phyloP scores from a whole-genome alignment of 2,329 filamentous ascomycete species.

The Metarhizium sp. region DNA sequence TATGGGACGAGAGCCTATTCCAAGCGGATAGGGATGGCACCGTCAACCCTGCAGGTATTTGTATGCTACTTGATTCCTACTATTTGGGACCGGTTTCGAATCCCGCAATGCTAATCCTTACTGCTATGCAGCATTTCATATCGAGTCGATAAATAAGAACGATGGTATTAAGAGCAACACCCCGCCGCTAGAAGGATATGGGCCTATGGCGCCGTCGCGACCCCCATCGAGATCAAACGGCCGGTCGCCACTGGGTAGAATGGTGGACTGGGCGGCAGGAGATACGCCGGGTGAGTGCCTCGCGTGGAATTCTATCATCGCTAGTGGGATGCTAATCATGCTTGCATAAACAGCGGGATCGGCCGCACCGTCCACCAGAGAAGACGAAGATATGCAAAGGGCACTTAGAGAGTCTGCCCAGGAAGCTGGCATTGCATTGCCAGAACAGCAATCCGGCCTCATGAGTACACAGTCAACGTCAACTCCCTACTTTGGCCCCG shows the following conservation, averaged over 20 bases:
- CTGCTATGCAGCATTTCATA: constrained; percentile 38
- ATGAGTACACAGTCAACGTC: constrained; percentile 25
- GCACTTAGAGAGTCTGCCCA: constrained; percentile 47
- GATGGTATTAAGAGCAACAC: constrained; percentile 33
- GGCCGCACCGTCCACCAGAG: constrained; percentile 27
- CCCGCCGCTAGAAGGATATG: constrained; percentile 30
- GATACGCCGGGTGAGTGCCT: constrained; percentile 27
- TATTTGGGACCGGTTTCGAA: background rate
- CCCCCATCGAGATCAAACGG: constrained; percentile 53
- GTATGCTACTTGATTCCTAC: constrained; percentile 22
- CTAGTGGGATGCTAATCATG: background rate
- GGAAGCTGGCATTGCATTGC: constrained; percentile 35
- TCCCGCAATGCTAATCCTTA: background rate
- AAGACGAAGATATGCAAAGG: constrained; percentile 46
- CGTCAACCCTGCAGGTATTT: constrained; percentile 30
- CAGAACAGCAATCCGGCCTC: constrained; percentile 42
- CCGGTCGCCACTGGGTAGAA: constrained; percentile 44
- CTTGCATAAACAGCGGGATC: constrained; percentile 21
- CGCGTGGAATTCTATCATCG: background rate
- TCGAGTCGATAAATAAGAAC: constrained; percentile 41
- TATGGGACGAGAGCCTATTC: constrained; percentile 48
- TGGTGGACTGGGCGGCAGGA: constrained; percentile 37
- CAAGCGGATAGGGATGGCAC: constrained; percentile 42
- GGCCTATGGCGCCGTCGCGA: constrained; percentile 42
- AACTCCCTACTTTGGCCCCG: constrained; percentile 48